A percentile compares a stretch with the other conserved stretches of the same genome.
phyloP scores from a whole-genome alignment of 1,139 yeast species.

The Suzukiozyma palmioleophila region DNA sequence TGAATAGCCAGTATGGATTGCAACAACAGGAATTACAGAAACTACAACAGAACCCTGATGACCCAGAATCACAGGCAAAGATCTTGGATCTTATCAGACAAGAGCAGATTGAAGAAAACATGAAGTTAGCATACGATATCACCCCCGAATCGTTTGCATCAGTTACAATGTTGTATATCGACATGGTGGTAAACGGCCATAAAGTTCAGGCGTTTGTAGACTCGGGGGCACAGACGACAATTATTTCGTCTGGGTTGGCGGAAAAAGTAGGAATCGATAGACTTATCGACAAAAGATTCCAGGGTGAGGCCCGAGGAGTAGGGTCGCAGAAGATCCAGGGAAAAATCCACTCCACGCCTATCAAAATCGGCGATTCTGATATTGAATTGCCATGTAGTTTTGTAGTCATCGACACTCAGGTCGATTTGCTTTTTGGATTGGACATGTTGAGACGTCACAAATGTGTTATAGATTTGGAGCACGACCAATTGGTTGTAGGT shows the following conservation, averaged over 20 bases:
- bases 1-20: conserved; percentile 9
- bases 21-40: conserved; percentile 47
- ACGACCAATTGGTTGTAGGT: conserved; percentile 68
- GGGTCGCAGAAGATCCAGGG: conserved; percentile 81
- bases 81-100: conserved; percentile 68
- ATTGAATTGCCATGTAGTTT: conserved; percentile 70
- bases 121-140: conserved; percentile 74
- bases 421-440: conserved; percentile 62
- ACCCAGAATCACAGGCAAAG: conserved; percentile 64
- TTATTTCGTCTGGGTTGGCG: conserved; percentile 74
- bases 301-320: conserved; percentile 86
- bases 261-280: conserved; percentile 66
- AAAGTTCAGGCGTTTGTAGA: conserved; percentile 91
- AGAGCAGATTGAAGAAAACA: conserved; percentile 72
- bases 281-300: conserved; percentile 75
- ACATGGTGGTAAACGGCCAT: conserved; percentile 71
- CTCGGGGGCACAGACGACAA: conserved; percentile 91
- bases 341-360: conserved; percentile 83
- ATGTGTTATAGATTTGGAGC: conserved; percentile 71
- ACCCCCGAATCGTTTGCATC: conserved; percentile 86
- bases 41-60: conserved; percentile 61
- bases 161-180: conserved; percentile 80
- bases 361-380: conserved; percentile 59
- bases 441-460: conserved; percentile 88
- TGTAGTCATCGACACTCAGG: conserved; percentile 73